These are phyloP conservation scores for Apodospora peruviana DNA, from an alignment of 495 filamentous ascomycete species.

Conservation along the genomic window DNA sequence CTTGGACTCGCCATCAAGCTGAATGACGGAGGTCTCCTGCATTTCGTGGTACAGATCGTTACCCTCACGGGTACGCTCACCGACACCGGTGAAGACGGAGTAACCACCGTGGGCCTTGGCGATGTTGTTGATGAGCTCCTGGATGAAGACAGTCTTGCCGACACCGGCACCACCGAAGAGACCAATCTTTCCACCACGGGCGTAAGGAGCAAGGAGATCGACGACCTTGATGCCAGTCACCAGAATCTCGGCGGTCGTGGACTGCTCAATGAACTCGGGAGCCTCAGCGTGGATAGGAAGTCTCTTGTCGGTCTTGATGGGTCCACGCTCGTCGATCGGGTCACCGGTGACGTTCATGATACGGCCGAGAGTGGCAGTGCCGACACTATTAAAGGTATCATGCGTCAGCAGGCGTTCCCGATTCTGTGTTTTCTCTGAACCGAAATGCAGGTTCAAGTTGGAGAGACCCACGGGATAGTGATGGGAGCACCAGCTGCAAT, in stretches of 20 bases:
- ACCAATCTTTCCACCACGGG: constrained; percentile 99
- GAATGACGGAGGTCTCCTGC: constrained; percentile 99
- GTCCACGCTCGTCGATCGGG: constrained; percentile 98
- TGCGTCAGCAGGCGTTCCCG: constrained; percentile 10
- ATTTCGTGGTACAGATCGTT: constrained; percentile 99
- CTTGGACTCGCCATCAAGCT: constrained; percentile 99
- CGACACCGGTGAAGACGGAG: constrained; percentile 99
- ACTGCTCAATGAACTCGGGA: constrained; percentile 87
- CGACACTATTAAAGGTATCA: constrained; percentile 50
- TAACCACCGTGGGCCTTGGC: constrained; percentile 99
- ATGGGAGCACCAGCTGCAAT: constrained; percentile 73
- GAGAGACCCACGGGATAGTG: constrained; percentile 63
- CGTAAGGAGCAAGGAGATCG: constrained; percentile 95
- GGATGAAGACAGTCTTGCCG: constrained; percentile 99
- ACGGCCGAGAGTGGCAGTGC: constrained; percentile 89
- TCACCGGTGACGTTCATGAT: constrained; percentile 99
- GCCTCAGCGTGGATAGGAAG: constrained; percentile 92
- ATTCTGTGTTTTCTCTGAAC: not conserved
- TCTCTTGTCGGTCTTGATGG: constrained; percentile 84
- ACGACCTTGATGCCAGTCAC: constrained; percentile 99
- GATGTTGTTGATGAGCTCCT: constrained; percentile 99
- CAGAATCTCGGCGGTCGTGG: constrained; percentile 90
- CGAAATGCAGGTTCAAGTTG: not conserved
- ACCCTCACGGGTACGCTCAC: constrained; percentile 99
- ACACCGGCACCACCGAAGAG: constrained; percentile 99